Base-by-base conservation (phyloP, 345 rosid genomes). In the Hibiscus syriacus region DNA sequence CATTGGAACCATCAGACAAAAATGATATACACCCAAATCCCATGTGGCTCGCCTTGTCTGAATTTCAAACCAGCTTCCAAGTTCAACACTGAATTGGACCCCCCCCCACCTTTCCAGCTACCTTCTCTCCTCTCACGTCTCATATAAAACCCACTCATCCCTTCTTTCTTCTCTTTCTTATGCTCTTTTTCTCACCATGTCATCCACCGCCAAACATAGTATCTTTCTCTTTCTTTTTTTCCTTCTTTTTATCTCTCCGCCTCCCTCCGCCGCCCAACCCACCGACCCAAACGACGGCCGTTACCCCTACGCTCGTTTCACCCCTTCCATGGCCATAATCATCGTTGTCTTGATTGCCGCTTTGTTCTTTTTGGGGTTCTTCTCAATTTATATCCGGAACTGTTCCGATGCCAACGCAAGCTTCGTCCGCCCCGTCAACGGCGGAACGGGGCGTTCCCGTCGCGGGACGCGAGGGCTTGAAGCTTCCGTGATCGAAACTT, bases 301-400 rank as follows among this genome's bases (percentile, higher is more conserved):
- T 0, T 83, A 80, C 45, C 41, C 32, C 53, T 74, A 83, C 73
- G 64, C 74, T 1, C 80, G 72, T 14, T 80, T 92, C 75, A 87
- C 84, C 45, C 96, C 99, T 3, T 82, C 97, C 54, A 78, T 94
- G 92, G 97, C 92, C 0, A 77, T 94, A 2, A 87, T 94, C 63
- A 71, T 94, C 22, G 89, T 90, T 11, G 82, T 92, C 66, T 49
- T 94, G 1, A 66, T 94, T 34, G 82, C 85, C 2, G 90, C 89
- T 25, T 85, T 94, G 45, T 92, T 92, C 80, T 80, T 86, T 69
- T 81, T 94, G 90, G 97, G 83, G n/a, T n/a, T n/a, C n/a, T n/a
- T n/a, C n/a, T n/a, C n/a, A n/a, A n/a, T n/a, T n/a, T n/a, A n/a
- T n/a, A 80, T 94, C 76, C 96, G 98, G n/a, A 90, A 82, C 80